These are phyloP conservation scores for Penicillium desertorum DNA, from an alignment of 495 filamentous ascomycete genomes.

Conservation along the genomic window DNA sequence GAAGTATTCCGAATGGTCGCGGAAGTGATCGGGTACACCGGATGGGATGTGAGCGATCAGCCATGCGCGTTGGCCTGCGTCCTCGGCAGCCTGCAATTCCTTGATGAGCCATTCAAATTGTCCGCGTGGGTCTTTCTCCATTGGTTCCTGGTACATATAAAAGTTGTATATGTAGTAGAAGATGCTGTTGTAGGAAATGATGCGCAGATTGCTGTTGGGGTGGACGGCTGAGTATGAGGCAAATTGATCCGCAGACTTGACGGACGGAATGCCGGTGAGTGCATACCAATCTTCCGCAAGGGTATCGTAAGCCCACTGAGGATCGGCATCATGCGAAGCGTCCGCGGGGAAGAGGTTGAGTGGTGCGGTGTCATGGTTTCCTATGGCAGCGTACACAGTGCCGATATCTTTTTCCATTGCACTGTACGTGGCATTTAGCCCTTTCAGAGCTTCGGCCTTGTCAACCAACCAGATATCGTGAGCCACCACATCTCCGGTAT, in stretches of 20 bases:
- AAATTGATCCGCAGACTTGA: constrained; percentile 37
- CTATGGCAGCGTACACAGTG: constrained; percentile 50
- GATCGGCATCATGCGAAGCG: constrained; percentile 30
- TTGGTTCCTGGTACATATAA: constrained; percentile 49
- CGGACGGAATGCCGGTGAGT: constrained; percentile 43
- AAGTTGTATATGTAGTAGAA: constrained; percentile 59
- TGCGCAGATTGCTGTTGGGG: constrained; percentile 43
- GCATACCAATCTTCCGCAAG: constrained; percentile 46
- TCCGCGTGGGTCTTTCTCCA: constrained; percentile 48
- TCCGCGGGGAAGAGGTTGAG: constrained; percentile 51
- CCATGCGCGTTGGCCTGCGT: constrained; percentile 51
- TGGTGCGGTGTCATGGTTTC: constrained; percentile 57
- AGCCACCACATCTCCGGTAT: constrained; percentile 34
- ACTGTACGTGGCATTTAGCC: constrained; percentile 46
- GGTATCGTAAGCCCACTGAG: constrained; percentile 54
- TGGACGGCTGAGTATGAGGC: constrained; percentile 52
- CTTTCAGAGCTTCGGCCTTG: constrained; percentile 39
- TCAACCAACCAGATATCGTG: constrained; percentile 33
- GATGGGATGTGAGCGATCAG: constrained; percentile 55
- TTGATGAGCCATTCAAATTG: constrained; percentile 52
- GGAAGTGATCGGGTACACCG: constrained; percentile 48
- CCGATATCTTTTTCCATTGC: constrained; percentile 32
- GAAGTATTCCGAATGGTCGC: constrained; percentile 53
- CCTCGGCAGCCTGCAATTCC: constrained; percentile 53
- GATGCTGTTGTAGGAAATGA: constrained; percentile 60